Evolutionary conservation across 1,139 yeast genomes (phyloP), one percentile per base, ranked within the genome.

Genomic region (Entelexis sorbosivorans): DNA sequence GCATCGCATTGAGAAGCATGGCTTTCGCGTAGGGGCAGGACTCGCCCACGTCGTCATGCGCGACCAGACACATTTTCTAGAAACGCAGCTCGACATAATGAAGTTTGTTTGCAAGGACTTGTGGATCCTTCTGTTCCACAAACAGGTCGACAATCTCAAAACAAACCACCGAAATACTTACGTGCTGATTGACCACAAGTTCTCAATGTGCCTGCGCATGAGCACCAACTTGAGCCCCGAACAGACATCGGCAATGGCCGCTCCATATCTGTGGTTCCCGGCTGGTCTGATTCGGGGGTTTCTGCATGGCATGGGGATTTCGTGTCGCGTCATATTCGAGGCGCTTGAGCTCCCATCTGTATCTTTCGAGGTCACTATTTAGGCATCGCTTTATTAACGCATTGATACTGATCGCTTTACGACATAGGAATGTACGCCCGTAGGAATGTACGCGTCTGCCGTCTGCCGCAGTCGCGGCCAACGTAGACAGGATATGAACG

Each of bases 81-180:
- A 69, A 49, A 91, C 84, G 56, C 73, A 82, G 22, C 67, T 89
- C 46, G 91, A 86, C 59, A 77, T 88, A 48, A 85, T 89, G 88
- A 89, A 89, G 67, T 88, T 87, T 63, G 78, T 89, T 1, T 88
- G 97, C 66, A 77, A 95, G 48, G 96, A 91, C 60, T 82, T 89
- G 35, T 89, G 97, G 97, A 79, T 77, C 60, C 69, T 76, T 49
- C 64, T 89, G 38, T 88, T 79, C 67, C 78, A 80, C 45, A 91
- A 88, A 66, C 96, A 85, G 66, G 86, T 91, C 73, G 96, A 88
- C 66, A 88, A 87, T 62, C 72, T 91, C 56, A 76, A 95, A 58
- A 91, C 98, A 1, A 91, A 91, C 64, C 97, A 91, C 64, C 69
- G 95, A 50, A 78, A 93, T 6, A 83, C 91, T 0, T 86, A 81